phyloP scores from a whole-genome alignment of 305 asterid genomes.

The Euphrasia arctica region DNA sequence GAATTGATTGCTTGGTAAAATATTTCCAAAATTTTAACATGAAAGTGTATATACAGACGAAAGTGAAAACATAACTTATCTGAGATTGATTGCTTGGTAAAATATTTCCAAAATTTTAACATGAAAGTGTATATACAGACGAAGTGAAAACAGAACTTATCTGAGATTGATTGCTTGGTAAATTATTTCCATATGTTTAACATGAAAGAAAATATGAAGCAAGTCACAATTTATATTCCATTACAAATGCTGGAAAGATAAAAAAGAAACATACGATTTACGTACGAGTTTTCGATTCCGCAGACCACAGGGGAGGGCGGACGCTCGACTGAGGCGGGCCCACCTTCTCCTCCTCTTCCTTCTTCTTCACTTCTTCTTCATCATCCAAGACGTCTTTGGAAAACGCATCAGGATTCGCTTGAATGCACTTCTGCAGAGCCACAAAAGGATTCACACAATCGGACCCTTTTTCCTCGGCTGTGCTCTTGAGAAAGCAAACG shows the following conservation, averaged over 20 bases:
- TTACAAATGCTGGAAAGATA: too few species aligned
- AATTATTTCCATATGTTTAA: too few species aligned
- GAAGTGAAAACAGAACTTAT: neutral
- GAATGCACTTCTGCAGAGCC: conserved; percentile 78
- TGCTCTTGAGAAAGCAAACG: conserved; percentile 86
- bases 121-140: too few species aligned
- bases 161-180: neutral
- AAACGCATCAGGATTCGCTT: conserved; percentile 77
- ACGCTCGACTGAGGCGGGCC: conserved; percentile 37
- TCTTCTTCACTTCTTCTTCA: conserved; percentile 31
- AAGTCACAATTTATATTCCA: too few species aligned
- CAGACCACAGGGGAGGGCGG: conserved; percentile 76
- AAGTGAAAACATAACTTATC: neutral
- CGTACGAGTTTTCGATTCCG: conserved; percentile 39
- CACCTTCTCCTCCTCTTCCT: conserved; percentile 39
- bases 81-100: neutral
- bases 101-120: too few species aligned
- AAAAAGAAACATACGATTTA: neutral
- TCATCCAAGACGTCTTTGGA: conserved; percentile 64
- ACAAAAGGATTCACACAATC: conserved; percentile 83
- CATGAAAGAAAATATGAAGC: neutral
- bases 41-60: too few species aligned
- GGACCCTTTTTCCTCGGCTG: conserved; percentile 78
- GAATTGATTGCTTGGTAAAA: neutral
- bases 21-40: too few species aligned